Evolutionary conservation across 768 basidiomycete species (phyloP), one percentile per base, ranked within the genome.

Genomic region (Lactarius sanguifluus): DNA sequence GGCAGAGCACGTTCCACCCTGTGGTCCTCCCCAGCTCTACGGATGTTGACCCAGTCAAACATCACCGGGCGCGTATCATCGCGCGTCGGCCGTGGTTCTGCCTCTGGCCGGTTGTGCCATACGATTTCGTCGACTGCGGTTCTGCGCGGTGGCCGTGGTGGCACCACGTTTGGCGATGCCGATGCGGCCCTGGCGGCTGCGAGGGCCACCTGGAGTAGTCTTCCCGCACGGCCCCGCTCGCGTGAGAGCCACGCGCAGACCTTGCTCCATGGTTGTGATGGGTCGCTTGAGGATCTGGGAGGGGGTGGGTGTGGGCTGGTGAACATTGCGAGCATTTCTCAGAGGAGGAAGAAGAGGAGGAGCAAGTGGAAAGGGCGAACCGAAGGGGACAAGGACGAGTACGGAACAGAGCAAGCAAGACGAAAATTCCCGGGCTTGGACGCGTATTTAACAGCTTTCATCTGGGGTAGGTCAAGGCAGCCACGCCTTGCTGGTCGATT

Each of bases 161-260:
- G 50, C 57, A 64, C 62, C 57, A 15, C 52, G 66, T 64, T 60
- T 59, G 66, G 63, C 52, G 66, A 38, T 38, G 66, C 52, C 52
- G 66, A 67, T 45, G 62, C 66, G 41, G 62, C 66, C 47, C 54
- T 55, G 18, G 66, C 66, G 20, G 62, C 62, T 30, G 62, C 50
- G 28, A 67, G 66, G 28, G 66, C 66, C 32, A 64, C 34, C n/a
- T 56, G 62, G 10, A 67, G 58, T 47, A 67, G 34, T 43, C 28
- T 67, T 36, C 66, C 66, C 23, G 66, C 66, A 16, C 66, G 66
- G 20, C 62, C 62, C 34, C 66, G 66, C 41, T 67, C 66, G 54
- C 66, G 66, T 67, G 66, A 67, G 62, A 67, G 36, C 66, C 66
- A 67, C 62, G 66, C 66, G 62, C 66, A 62, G 62, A 67, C 62